A percentile compares a stretch with the other conserved stretches of the same genome.
Conservation (phyloP, 352 stramenopile genomes). For the Peronospora farinosa region DNA sequence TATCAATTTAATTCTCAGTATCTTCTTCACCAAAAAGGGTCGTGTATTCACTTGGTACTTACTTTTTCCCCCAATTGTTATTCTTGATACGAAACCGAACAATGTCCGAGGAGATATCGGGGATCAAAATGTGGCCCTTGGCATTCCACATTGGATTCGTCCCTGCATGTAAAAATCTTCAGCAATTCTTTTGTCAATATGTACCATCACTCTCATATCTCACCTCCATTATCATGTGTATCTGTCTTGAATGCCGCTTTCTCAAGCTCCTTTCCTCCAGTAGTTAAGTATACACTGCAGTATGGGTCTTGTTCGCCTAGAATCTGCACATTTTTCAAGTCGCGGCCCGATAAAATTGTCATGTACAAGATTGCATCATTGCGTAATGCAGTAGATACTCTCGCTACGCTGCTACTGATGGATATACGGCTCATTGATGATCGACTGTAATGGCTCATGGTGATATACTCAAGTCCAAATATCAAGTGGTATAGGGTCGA, state of each 20-base stretch:
- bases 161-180: conserved; percentile 25
- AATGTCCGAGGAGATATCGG: conserved; percentile 58
- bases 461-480: background rate
- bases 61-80: conserved; percentile 80
- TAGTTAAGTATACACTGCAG: conserved; percentile 55
- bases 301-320: conserved; percentile 73
- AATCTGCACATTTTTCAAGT: conserved; percentile 63
- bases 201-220: conserved; percentile 1
- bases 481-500: background rate
- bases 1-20: background rate
- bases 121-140: conserved; percentile 63
- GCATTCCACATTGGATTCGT: conserved; percentile 66
- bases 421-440: conserved; percentile 28
- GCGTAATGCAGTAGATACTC: conserved; percentile 32
- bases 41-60: background rate
- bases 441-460: conserved; percentile 25
- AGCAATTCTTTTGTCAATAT: conserved; percentile 2
- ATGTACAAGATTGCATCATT: conserved; percentile 72
- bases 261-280: conserved; percentile 41
- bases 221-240: conserved; percentile 68
- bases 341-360: conserved; percentile 53
- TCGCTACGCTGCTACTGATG: conserved; percentile 29
- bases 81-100: conserved; percentile 69
- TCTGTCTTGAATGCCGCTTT: conserved; percentile 63
- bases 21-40: too few species aligned